Base-by-base conservation (phyloP, 352 stramenopile genomes). In the Globisporangium middletonii region DNA sequence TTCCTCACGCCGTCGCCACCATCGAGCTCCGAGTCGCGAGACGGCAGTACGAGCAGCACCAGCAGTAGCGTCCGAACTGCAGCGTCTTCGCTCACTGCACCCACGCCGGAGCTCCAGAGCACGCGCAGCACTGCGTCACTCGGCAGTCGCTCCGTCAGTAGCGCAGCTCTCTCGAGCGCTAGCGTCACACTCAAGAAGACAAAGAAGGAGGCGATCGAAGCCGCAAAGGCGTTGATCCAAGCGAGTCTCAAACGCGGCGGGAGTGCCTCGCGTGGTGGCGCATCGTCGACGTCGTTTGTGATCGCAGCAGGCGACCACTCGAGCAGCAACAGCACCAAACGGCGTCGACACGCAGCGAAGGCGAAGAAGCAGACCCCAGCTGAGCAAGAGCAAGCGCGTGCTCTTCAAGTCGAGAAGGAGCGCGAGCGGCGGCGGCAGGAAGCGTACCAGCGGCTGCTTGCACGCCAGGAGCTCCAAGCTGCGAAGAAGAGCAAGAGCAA, bases 371-470 rank as follows among this genome's bases (percentile, higher is more conserved):
- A 76, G 28, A 76, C 53, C 3, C 44, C 60, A 0, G 63, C 77
- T 46, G 67, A 83, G 49, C 51, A 64, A 19, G 62, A 71, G n/a
- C 46, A 56, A 13, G 49, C 60, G 18, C 57, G 53, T 3, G 55
- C 44, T 2, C 43, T 53, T 43, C 59, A 66, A 35, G 16, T 82
- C 5, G 74, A 85, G 46, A 64, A 59, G 26, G 76, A 89, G 57
- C 73, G 75, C 13, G 72, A 89, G 33, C 57, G 60, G 30, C 62
- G 77, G 26, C 64, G 75, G 28, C 69, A 82, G 53, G 71, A 75
- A 28, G 81, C 81, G 6, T 83, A 83, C 54, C 71, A 86, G 48
- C 75, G 81, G 1, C 60, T 92, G 3, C 18, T 85, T 5, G 78
- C 76, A 4, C 68, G 80, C 15, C 80, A 86, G 57, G 68, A 74